Conservation (phyloP, 2,329 filamentous ascomycete species). For the Ophiocordyceps unilateralis region DNA sequence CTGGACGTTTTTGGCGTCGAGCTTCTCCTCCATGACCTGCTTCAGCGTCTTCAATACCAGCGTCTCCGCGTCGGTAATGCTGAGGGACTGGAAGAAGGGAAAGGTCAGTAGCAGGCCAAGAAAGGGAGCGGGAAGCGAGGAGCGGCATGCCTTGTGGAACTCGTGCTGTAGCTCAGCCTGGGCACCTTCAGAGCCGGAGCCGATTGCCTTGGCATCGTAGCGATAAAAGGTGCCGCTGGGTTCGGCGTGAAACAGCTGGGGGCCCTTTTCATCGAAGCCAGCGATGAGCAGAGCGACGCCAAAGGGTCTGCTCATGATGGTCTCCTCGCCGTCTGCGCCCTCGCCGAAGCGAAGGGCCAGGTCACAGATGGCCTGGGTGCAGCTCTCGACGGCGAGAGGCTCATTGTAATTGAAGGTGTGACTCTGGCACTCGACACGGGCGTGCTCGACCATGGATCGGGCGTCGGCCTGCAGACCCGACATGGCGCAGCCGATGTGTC, state of each 20-base stretch:
- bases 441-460: conserved; percentile 94
- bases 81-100: conserved; percentile 47
- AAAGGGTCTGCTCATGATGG: conserved; percentile 95
- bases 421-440: conserved; percentile 91
- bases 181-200: conserved; percentile 89
- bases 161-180: conserved; percentile 97
- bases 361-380: conserved; percentile 97
- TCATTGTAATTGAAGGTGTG: conserved; percentile 98
- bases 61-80: conserved; percentile 82
- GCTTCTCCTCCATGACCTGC: conserved; percentile 99
- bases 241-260: conserved; percentile 93
- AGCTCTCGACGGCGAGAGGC: conserved; percentile 86
- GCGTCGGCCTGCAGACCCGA: conserved; percentile 94
- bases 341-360: conserved; percentile 91
- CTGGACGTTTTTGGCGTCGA: conserved; percentile 97
- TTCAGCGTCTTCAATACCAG: conserved; percentile 94
- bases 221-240: conserved; percentile 97
- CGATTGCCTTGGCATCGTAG: conserved; percentile 97
- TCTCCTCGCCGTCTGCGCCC: conserved; percentile 93
- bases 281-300: conserved; percentile 93
- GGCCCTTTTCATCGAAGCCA: conserved; percentile 92
- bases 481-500: conserved; percentile 98
- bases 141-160: conserved; percentile 67
- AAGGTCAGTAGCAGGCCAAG: not conserved
- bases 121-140: not conserved